Conservation (phyloP, 1,139 yeast genomes). For the Hanseniaspora sp. region DNA sequence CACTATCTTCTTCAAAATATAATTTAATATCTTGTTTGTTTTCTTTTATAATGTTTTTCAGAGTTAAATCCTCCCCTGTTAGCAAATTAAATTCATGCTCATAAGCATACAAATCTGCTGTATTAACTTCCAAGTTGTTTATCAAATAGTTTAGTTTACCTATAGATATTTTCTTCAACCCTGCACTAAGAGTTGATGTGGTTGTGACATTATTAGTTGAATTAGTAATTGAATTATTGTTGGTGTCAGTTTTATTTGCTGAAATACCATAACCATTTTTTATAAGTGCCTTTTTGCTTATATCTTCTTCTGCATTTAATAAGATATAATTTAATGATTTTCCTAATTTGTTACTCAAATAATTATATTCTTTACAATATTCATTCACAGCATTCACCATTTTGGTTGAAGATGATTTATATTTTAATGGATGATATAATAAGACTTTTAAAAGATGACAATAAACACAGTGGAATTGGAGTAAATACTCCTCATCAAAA, state of each 20-base stretch:
- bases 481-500: neutral
- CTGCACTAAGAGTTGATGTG: neutral
- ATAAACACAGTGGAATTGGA: constrained; percentile 10
- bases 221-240: neutral
- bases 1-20: neutral
- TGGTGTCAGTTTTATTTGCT: neutral
- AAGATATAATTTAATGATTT: neutral
- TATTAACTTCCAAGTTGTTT: constrained; percentile 6
- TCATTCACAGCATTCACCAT: constrained; percentile 2
- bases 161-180: neutral
- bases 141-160: neutral
- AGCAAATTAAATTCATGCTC: neutral
- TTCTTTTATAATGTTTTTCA: neutral
- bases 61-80: constrained; percentile 2
- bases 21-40: neutral
- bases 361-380: constrained; percentile 5
- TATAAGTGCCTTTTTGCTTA: neutral
- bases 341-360: constrained; percentile 3
- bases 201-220: neutral
- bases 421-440: constrained; percentile 5
- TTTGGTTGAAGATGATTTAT: neutral
- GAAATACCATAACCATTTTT: neutral
- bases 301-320: neutral
- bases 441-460: constrained; percentile 13
- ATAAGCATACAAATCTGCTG: constrained; percentile 5